Evolutionary conservation across 2,329 filamentous ascomycete species (phyloP).

Genomic region (Huntiella abstrusa): DNA sequence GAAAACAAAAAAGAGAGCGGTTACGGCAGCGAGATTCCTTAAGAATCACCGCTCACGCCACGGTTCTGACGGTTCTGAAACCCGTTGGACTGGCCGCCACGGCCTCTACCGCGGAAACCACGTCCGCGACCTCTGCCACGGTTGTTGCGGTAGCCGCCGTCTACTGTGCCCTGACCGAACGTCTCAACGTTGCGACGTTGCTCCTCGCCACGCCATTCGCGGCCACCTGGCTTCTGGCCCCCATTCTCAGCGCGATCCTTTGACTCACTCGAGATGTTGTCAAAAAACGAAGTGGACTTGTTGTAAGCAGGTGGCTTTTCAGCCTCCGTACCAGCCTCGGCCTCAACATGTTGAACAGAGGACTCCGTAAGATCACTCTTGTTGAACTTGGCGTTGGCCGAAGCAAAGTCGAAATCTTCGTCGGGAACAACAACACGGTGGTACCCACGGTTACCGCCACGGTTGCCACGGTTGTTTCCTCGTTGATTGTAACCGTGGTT

Average conservation of each 20-base stretch:
- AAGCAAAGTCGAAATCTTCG: slow-evolving; percentile 80
- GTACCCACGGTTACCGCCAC: slow-evolving; percentile 20
- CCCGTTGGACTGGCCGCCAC: slow-evolving; percentile 21
- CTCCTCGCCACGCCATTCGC: slow-evolving; percentile 82
- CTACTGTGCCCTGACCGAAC: slow-evolving; percentile 90
- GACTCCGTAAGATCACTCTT: slow-evolving; percentile 17
- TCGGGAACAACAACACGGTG: slow-evolving; percentile 74
- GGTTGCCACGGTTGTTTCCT: background rate
- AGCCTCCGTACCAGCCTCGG: slow-evolving; percentile 61
- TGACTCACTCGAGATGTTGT: slow-evolving; percentile 90
- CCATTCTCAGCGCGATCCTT: slow-evolving; percentile 67
- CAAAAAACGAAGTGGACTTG: slow-evolving; percentile 81
- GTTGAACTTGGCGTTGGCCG: slow-evolving; percentile 29
- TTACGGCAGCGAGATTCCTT: background rate
- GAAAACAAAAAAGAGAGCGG: background rate
- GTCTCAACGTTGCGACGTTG: slow-evolving; percentile 94
- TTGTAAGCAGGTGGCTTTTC: slow-evolving; percentile 50
- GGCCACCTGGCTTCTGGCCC: slow-evolving; percentile 50
- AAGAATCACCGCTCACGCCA: slow-evolving; percentile 1
- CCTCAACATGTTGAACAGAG: slow-evolving; percentile 10
- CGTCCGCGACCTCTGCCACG: slow-evolving; percentile 57
- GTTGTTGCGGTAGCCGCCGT: slow-evolving; percentile 58
- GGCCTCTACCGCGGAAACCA: slow-evolving; percentile 32
- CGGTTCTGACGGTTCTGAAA: slow-evolving; percentile 10
- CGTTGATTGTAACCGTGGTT: background rate